phyloP scores from a whole-genome alignment of 345 rosid species.

The Diplotaxis tenuifolia region DNA sequence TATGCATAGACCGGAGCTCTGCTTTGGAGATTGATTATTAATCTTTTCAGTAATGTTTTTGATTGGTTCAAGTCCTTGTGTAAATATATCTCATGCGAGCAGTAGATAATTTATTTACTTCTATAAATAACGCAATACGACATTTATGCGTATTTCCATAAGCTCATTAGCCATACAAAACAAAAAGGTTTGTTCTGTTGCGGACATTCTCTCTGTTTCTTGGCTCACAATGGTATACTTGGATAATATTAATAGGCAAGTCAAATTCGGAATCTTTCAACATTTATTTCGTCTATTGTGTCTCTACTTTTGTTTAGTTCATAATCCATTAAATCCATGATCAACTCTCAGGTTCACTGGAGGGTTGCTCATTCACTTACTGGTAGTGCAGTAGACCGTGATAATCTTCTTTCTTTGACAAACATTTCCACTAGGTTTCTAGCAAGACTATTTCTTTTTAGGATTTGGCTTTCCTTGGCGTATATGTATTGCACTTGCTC shows the following conservation, averaged over 20 bases:
- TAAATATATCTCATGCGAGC: background rate
- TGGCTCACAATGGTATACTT: conserved; percentile 52
- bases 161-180: conserved; percentile 4
- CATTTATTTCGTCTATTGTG: too few relatives aligned
- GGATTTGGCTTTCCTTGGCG: background rate
- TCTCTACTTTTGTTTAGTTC: too few relatives aligned
- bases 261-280: conserved; percentile 32
- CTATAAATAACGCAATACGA: background rate
- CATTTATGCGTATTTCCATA: background rate
- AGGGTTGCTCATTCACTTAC: conserved; percentile 91
- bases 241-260: conserved; percentile 89
- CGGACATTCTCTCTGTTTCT: conserved; percentile 3
- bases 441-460: background rate
- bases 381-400: conserved; percentile 63
- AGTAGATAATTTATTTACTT: background rate
- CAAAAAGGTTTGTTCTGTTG: background rate
- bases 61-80: background rate
- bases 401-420: conserved; percentile 85
- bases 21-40: conserved; percentile 8
- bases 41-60: background rate
- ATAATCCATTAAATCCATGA: background rate
- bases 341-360: conserved; percentile 53
- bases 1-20: conserved; percentile 13
- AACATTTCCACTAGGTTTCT: conserved; percentile 12
- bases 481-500: conserved; percentile 13